Evolutionary conservation across 768 basidiomycete species (phyloP).

Genomic region (Boletus barrowsii): DNA sequence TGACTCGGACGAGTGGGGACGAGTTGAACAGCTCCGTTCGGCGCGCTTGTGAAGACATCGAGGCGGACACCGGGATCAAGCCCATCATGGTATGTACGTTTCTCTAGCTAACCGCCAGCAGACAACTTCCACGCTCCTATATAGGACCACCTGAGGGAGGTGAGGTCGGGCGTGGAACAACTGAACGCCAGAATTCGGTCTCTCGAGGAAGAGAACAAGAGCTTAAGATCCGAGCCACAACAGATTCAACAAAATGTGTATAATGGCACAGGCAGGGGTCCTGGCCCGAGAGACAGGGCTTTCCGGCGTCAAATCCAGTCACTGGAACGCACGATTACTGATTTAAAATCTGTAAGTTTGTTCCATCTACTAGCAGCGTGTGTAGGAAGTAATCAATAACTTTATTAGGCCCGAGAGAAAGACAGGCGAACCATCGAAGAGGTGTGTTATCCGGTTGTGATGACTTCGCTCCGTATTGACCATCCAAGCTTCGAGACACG

Average conservation of each 20-base stretch:
- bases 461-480: neutral
- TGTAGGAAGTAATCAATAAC: neutral
- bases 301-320: conserved; percentile 6
- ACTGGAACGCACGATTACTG: conserved; percentile 4
- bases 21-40: neutral
- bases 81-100: conserved; percentile 10
- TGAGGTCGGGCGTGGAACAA: conserved; percentile 7
- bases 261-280: neutral
- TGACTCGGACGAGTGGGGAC: neutral
- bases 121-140: neutral
- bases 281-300: neutral
- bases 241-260: neutral
- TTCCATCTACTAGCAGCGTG: neutral
- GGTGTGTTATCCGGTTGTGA: neutral
- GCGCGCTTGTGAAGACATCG: neutral
- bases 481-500: conserved; percentile 10
- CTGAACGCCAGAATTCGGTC: conserved; percentile 6
- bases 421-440: conserved; percentile 16
- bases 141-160: conserved; percentile 9
- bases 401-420: conserved; percentile 9
- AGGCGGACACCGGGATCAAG: neutral
- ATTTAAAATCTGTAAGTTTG: conserved; percentile 5
- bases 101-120: neutral
- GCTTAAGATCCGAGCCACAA: conserved; percentile 3
- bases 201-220: conserved; percentile 8